Percentiles rank a stretch among this genome's conserved stretches.
These are phyloP conservation scores for Caloboletus inedulis DNA, from an alignment of 1,284 basidiomycete species.

Conservation along the genomic window DNA sequence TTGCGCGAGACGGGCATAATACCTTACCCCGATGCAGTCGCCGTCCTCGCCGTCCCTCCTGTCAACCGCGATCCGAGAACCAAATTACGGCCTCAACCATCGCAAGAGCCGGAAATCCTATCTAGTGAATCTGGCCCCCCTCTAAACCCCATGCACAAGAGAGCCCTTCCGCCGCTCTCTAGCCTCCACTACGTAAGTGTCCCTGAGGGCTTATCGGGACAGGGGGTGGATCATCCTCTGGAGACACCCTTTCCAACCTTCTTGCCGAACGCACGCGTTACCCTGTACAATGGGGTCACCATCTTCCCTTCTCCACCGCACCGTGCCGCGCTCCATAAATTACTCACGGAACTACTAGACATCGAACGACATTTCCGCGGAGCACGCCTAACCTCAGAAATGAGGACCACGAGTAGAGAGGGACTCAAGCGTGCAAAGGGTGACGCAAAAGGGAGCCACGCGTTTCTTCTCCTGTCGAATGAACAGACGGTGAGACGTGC, in stretches of 20 bases:
- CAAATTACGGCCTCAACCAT: conserved; percentile 45
- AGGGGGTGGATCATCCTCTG: conserved; percentile 9
- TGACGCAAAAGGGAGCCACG: conserved; percentile 57
- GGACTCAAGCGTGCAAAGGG: conserved; percentile 18
- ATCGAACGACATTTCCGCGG: conserved; percentile 43
- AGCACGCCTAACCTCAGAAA: neutral
- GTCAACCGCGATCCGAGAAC: conserved; percentile 53
- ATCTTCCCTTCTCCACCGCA: conserved; percentile 60
- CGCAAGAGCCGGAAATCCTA: conserved; percentile 27
- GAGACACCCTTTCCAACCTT: conserved; percentile 21
- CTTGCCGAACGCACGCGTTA: conserved; percentile 46
- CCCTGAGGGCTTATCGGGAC: neutral
- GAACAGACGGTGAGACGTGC: conserved; percentile 45
- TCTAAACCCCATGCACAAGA: conserved; percentile 9
- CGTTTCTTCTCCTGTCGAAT: conserved; percentile 61
- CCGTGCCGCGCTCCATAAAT: conserved; percentile 52
- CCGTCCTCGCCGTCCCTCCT: conserved; percentile 68
- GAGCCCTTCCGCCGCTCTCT: conserved; percentile 40
- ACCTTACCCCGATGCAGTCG: conserved; percentile 52
- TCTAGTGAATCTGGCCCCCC: conserved; percentile 10
- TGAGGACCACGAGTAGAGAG: neutral
- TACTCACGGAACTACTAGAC: conserved; percentile 46
- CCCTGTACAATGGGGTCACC: conserved; percentile 62
- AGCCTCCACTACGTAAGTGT: conserved; percentile 25
- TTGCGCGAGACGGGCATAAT: conserved; percentile 48